A percentile compares a stretch with the other conserved stretches of the same genome.
phyloP scores from a whole-genome alignment of 2,329 filamentous ascomycete species.

The Thermomyces lanuginosus region DNA sequence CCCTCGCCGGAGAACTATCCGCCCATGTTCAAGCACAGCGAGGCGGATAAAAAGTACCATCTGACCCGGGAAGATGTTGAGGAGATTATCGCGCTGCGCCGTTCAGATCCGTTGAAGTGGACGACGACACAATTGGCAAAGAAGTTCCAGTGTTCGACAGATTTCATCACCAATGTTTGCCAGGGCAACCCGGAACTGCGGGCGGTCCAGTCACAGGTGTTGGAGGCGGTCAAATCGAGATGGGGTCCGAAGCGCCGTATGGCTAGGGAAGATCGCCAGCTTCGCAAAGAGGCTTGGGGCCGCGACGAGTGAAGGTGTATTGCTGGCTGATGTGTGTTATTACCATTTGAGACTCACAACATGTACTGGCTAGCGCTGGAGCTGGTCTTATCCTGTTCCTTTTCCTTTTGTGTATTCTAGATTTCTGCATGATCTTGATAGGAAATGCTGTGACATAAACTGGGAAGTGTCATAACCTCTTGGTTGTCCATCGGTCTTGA shows the following conservation, averaged over 20 bases:
- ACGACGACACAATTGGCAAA: constrained; percentile 43
- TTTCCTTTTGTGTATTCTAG: constrained; percentile 5
- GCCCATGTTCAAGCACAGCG: constrained; percentile 32
- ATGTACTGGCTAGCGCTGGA: background rate
- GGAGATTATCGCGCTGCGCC: constrained; percentile 42
- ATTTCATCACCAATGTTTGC: constrained; percentile 46
- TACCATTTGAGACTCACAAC: background rate
- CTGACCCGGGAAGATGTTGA: constrained; percentile 40
- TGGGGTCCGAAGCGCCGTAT: constrained; percentile 45
- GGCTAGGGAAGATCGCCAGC: constrained; percentile 44
- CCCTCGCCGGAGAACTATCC: constrained; percentile 24
- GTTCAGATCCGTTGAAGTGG: constrained; percentile 42
- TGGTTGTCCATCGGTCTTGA: too few species aligned
- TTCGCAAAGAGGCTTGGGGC: constrained; percentile 46
- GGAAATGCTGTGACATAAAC: too few species aligned
- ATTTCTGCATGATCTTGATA: too few species aligned
- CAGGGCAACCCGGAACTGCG: constrained; percentile 36
- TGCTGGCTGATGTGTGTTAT: background rate
- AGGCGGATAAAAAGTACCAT: constrained; percentile 47
- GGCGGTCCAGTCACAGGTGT: constrained; percentile 29
- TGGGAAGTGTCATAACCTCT: too few species aligned
- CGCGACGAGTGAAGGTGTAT: constrained; percentile 34
- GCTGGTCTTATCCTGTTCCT: constrained; percentile 2
- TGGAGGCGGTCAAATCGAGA: constrained; percentile 39
- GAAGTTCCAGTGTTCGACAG: constrained; percentile 45